These are phyloP conservation scores for Gracilaria domingensis DNA, from an alignment of 23 red algal species.

Conservation along the genomic window DNA sequence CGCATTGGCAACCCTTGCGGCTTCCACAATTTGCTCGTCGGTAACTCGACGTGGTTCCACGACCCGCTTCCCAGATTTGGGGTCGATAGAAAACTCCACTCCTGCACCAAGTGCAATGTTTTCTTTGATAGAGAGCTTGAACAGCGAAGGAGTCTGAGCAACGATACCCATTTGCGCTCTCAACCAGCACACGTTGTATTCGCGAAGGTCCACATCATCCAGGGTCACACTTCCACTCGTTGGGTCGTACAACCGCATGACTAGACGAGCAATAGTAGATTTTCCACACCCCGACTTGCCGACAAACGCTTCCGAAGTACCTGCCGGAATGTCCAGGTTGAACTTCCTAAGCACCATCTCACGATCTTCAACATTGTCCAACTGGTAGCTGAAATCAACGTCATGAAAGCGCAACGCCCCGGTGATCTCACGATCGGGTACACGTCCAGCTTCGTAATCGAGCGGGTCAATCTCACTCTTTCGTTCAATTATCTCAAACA, in stretches of 20 bases:
- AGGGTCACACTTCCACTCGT: conserved; percentile 55
- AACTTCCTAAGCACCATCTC: conserved; percentile 63
- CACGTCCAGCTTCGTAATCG: conserved; percentile 35
- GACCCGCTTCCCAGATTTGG: conserved; percentile 19
- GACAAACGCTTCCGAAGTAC: conserved; percentile 78
- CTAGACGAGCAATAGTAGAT: conserved; percentile 73
- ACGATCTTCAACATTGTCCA: conserved; percentile 6
- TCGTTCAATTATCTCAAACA: conserved; percentile 84
- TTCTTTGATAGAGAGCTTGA: conserved; percentile 73
- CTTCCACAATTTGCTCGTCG: conserved; percentile 55
- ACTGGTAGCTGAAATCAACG: conserved; percentile 86
- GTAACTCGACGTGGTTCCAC: conserved; percentile 25
- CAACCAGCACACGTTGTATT: conserved; percentile 73
- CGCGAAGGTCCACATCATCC: conserved; percentile 65
- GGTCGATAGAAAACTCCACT: conserved; percentile 24
- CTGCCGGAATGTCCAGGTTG: conserved; percentile 65
- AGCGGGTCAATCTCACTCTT: conserved; percentile 60
- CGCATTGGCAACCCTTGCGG: conserved; percentile 79
- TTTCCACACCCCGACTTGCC: conserved; percentile 87
- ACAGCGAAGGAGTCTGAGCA: conserved; percentile 82
- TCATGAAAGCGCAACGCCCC: conserved; percentile 59
- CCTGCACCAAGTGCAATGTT: conserved; percentile 81
- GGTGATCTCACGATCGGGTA: conserved; percentile 16
- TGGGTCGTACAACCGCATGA: conserved; percentile 83
- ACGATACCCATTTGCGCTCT: conserved; percentile 86